Evolutionary conservation across 2,329 filamentous ascomycete species (phyloP).

Genomic region (Scytalidium sp.): DNA sequence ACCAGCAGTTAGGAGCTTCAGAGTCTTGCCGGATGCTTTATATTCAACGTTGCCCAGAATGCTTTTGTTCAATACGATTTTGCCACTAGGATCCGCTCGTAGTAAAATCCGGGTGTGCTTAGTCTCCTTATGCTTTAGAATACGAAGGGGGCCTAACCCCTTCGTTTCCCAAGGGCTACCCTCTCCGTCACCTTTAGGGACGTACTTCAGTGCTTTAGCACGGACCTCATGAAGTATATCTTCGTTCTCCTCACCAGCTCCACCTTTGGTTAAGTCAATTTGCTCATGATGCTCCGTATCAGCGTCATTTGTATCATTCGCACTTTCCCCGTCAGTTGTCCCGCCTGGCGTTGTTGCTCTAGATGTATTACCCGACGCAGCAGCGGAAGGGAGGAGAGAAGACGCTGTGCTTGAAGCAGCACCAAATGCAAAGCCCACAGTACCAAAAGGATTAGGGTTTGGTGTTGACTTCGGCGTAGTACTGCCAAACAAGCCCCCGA

Average conservation of each 20-base stretch:
- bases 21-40: conserved; percentile 56
- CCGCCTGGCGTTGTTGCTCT: conserved; percentile 26
- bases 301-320: conserved; percentile 27
- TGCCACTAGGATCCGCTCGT: conserved; percentile 72
- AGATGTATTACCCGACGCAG: conserved; percentile 24
- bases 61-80: conserved; percentile 68
- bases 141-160: conserved; percentile 68
- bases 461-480: conserved; percentile 9
- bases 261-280: conserved; percentile 64
- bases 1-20: conserved; percentile 56
- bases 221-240: conserved; percentile 66
- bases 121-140: conserved; percentile 72
- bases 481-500: conserved; percentile 10
- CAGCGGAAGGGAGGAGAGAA: conserved; percentile 26
- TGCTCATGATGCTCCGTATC: conserved; percentile 64
- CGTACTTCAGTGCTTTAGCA: conserved; percentile 65
- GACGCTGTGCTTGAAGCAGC: conserved; percentile 19
- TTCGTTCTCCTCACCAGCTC: conserved; percentile 71
- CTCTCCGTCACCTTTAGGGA: conserved; percentile 44
- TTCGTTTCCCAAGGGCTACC: conserved; percentile 64
- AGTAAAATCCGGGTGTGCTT: conserved; percentile 66
- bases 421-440: conserved; percentile 21
- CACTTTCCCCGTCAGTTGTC: conserved; percentile 27
- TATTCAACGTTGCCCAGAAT: conserved; percentile 62
- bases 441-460: conserved; percentile 15